Evolutionary conservation across 139 green algal genomes (phyloP).

Genomic region (Spirogloea muscicola): DNA sequence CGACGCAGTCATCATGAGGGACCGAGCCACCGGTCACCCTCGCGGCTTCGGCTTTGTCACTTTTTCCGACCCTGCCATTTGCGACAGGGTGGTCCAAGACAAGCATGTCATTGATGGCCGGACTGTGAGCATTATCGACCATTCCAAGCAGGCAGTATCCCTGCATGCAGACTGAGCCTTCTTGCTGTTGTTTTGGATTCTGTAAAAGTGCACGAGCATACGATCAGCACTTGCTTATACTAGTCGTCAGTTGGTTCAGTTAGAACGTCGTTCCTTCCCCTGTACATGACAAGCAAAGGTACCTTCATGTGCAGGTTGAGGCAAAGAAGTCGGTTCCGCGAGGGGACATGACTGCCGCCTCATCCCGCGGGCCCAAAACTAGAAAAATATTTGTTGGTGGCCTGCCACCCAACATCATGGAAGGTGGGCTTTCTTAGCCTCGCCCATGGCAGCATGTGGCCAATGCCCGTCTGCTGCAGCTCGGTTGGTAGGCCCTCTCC

Average conservation of each 20-base stretch:
- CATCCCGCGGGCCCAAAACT: slow-evolving; percentile 25
- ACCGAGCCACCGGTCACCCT: slow-evolving; percentile 84
- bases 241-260: background rate
- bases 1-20: slow-evolving; percentile 91
- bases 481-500: background rate
- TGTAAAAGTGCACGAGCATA: too few relatives aligned
- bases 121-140: slow-evolving; percentile 36
- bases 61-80: slow-evolving; percentile 74
- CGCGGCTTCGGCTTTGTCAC: slow-evolving; percentile 97
- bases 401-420: slow-evolving; percentile 24
- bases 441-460: background rate
- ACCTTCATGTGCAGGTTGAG: slow-evolving; percentile 50
- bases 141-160: too few relatives aligned
- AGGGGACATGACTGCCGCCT: slow-evolving; percentile 28
- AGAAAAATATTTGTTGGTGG: slow-evolving; percentile 52
- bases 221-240: too few relatives aligned
- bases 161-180: too few relatives aligned
- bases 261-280: too few relatives aligned
- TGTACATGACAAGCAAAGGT: too few relatives aligned
- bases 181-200: too few relatives aligned
- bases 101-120: slow-evolving; percentile 49
- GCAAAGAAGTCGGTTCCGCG: slow-evolving; percentile 45
- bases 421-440: slow-evolving; percentile 35
- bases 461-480: background rate
- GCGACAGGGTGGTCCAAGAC: slow-evolving; percentile 76